Conservation (phyloP, 139 green algal genomes). For the Volvox reticuliferus region DNA sequence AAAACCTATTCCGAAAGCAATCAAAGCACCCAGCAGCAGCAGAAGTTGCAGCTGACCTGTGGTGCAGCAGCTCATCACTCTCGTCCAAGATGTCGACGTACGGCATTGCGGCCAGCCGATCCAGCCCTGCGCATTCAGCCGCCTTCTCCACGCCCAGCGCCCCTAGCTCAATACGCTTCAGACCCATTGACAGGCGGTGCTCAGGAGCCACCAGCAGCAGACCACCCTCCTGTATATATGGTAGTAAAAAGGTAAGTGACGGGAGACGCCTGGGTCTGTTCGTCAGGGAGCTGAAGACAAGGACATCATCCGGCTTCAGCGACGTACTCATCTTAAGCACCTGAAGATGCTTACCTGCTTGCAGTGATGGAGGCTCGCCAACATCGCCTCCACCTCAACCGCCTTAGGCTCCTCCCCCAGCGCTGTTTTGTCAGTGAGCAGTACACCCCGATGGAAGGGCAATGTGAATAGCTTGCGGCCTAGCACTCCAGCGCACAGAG, state of each 20-base stretch:
- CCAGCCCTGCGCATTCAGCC: slow-evolving; percentile 40
- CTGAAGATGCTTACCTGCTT: slow-evolving; percentile 49
- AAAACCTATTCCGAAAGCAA: too few species aligned
- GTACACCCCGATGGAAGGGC: slow-evolving; percentile 70
- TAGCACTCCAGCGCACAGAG: slow-evolving; percentile 66
- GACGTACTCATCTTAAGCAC: too few species aligned
- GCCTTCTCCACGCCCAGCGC: not conserved
- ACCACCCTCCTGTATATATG: slow-evolving; percentile 60
- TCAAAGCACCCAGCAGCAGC: too few species aligned
- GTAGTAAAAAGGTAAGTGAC: too few species aligned
- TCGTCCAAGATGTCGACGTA: slow-evolving; percentile 76
- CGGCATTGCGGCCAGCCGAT: slow-evolving; percentile 46
- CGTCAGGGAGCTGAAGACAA: too few species aligned
- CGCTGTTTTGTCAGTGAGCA: slow-evolving; percentile 20
- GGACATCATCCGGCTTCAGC: too few species aligned
- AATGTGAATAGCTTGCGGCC: slow-evolving; percentile 60
- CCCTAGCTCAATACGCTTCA: slow-evolving; percentile 68
- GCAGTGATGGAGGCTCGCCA: slow-evolving; percentile 49
- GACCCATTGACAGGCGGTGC: slow-evolving; percentile 64
- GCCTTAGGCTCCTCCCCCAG: too few species aligned
- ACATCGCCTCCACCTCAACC: slow-evolving; percentile 41
- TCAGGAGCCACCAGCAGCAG: slow-evolving; percentile 72
- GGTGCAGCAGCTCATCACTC: slow-evolving; percentile 74
- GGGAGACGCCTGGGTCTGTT: too few species aligned
- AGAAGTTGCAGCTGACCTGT: slow-evolving; percentile 54